Base-by-base conservation (phyloP, 305 asterid species). In the Plantago rigida region DNA sequence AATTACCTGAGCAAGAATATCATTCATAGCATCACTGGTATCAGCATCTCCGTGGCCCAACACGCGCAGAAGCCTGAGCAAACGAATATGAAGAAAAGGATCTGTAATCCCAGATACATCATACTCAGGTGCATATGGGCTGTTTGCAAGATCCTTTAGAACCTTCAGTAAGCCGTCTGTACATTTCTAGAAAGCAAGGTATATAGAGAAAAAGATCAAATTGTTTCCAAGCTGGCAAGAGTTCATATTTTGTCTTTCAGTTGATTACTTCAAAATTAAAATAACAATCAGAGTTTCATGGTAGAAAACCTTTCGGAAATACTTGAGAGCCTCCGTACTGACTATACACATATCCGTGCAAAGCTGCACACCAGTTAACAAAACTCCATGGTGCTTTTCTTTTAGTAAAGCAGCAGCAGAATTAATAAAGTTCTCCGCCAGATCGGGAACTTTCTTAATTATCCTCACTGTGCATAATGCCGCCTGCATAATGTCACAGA, bases 321-420 rank as follows among this genome's bases (percentile, higher is more conserved):
- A 72, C 69, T 87, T 92, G 56, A 87, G 94, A 73, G 97, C 97
- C 78, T 87, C 97, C 28, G 75, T 60, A 73, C 89, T 86, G 77
- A 81, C 69, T 73, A 79, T 82, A 77, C 87, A 87, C 71, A 93
- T 65, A 81, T 93, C 97, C 53, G 77, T 66, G 77, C 97, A 93
- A 62, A 93, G 97, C 80, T 85, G 99, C 67, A 93, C 77, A 68
- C 97, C 97, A 34, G 97, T 93, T 75, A 89, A 65, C 65, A 93
- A 80, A 60, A 93, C 99, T 52, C 97, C 99, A 66, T 93, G 99
- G 74, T 93, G 99, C 78, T 93, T 93, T 77, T 93, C 99, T 78
- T 86, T 89, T 69, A 93, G 75, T 67, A 93, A 78, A 54, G 89
- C 70, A 64, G 88, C 95, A 34, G 96, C 86, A 48, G 96, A 59